phyloP scores from a whole-genome alignment of 2,329 filamentous ascomycete genomes.

The Ciborinia camelliae region DNA sequence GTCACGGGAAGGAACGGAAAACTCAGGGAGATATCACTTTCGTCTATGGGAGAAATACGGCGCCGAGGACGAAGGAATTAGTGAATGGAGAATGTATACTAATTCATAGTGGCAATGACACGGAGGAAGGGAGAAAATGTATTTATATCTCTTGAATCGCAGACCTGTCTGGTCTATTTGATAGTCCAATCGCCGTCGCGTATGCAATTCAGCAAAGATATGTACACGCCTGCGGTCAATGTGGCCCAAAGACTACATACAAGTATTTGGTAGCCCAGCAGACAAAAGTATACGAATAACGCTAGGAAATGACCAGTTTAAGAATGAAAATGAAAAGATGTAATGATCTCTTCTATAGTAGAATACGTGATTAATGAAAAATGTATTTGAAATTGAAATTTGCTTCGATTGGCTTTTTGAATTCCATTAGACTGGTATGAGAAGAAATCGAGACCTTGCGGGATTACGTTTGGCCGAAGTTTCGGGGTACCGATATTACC shows the following conservation, averaged over 20 bases:
- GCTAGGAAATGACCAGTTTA: neutral
- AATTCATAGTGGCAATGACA: neutral
- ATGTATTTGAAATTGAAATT: neutral
- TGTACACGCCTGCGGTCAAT: neutral
- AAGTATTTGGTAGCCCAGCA: neutral
- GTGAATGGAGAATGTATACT: conserved; percentile 7
- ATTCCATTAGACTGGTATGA: neutral
- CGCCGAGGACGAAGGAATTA: conserved; percentile 13
- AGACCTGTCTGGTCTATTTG: neutral
- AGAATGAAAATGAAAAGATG: neutral
- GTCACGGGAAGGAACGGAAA: conserved; percentile 2
- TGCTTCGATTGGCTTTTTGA: neutral
- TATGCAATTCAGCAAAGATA: neutral
- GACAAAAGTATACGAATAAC: neutral
- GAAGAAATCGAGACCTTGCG: neutral
- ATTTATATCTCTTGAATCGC: conserved; percentile 11
- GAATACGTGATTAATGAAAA: neutral
- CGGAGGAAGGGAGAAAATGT: neutral
- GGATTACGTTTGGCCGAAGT: conserved; percentile 11
- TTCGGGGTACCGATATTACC: conserved; percentile 14
- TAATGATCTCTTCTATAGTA: neutral
- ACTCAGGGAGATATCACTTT: neutral
- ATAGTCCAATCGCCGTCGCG: neutral
- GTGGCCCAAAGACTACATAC: neutral
- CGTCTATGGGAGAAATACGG: neutral